Base-by-base conservation (phyloP, 179 eudicot species). In the Heliamphora pulchella region DNA sequence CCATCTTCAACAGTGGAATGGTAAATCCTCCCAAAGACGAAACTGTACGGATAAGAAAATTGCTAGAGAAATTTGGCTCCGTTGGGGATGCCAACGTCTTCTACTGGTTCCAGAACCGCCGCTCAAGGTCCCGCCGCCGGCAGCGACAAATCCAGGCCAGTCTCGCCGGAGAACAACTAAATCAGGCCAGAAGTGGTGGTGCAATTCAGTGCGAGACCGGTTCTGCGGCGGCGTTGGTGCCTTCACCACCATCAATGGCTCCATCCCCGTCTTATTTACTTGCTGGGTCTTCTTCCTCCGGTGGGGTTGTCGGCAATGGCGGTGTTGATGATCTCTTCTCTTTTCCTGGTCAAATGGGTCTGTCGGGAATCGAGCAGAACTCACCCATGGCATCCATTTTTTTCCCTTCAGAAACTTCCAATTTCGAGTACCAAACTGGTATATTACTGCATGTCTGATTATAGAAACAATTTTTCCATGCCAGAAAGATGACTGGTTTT, bases 41-140 rank as follows among this genome's bases (percentile, higher is more conserved):
- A 54, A 91, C 98, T 0, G 88, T 91, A 2, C 83, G 93, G 64
- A 95, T 95, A 71, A 84, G 98, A 1, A 91, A 90, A 54, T 78
- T 91, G 0, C 92, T 95, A 0, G 93, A 95, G 81, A 91, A 89
- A 70, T 95, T 88, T 73, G 98, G 98, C 2, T 46, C 97, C 0
- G 98, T 95, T 0, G 98, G 94, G 1, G 98, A 95, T 75, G 98
- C 97, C 7, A 95, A 95, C 75, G 97, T 95, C 58, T 95, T 95
- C 73, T 95, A 93, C 82, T 95, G 98, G 98, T 95, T 95, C 82
- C 98, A 95, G 43, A 95, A 95, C 87, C 90, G 97, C 53, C 86
- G 98, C 18, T 93, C 98, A 0, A 83, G 98, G 41, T 91, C 94
- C 6, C 87, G 97, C 9, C 93, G 97, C 79, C 90, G 94, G 54